Base-by-base conservation (phyloP, 768 basidiomycete genomes). In the Pleurotus giganteus region DNA sequence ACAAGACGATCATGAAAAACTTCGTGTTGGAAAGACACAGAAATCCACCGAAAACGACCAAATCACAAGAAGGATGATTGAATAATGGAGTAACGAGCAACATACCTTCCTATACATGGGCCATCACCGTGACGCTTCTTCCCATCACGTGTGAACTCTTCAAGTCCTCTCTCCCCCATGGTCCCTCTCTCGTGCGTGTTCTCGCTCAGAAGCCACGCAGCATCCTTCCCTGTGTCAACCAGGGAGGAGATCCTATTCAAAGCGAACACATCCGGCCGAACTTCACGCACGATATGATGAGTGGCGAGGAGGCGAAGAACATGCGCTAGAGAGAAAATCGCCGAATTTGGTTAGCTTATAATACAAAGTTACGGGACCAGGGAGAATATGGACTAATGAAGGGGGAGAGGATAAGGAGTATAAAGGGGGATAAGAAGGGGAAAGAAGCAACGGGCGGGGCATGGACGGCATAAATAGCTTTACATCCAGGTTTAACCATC, bases 281-380 rank as follows among this genome's bases (percentile, higher is more conserved):
- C 73, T 66, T 93, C 91, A 37, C 78, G 75, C 28, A 88, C 74
- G 50, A 91, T 80, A 65, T 91, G 89, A 63, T 90, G 88, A 0
- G 89, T 89, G 9, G 89, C 88, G 42, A 92, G 78, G 21, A 91
- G 74, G 41, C 90, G 85, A 36, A 93, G 77, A 29, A 82, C 78
- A 62, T 91, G 90, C 3, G 83, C 89, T 90, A 52, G 8, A 47
- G 26, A 36, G 26, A 37, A 23, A 23, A 26, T 39, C 26, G 34
- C 47, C 17, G 27, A 42, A 44, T 46, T 50, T 37, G 26, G 21
- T 52, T 44, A 53, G 54, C 36, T 43, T 31, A 51, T 12, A 24
- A 36, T 34, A 34, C 34, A 36, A 51, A 13, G 49, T 51, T 51
- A 26, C 21, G 49, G 34, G 21, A 34, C 9, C 32, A 37, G 37